A percentile compares a stretch with the other conserved stretches of the same genome.
These are phyloP conservation scores for Canavalia gladiata DNA, from an alignment of 306 rosid species.

Conservation along the genomic window DNA sequence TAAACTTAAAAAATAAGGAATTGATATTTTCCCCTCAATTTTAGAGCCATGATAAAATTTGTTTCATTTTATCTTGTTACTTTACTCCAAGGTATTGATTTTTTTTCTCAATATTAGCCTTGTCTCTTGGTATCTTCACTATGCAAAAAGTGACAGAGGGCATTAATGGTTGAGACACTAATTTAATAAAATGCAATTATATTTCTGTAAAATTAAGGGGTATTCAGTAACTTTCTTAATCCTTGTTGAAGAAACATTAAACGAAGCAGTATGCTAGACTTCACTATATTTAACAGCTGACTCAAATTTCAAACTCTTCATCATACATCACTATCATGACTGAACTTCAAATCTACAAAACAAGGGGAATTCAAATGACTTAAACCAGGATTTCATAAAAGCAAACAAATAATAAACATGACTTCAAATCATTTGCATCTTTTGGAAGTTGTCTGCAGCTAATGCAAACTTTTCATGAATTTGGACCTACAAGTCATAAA, in stretches of 20 bases:
- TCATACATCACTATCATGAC: conserved; percentile 23
- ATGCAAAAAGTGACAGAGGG: neutral
- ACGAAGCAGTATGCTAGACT: conserved; percentile 12
- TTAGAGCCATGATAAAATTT: neutral
- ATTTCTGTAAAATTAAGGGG: conserved; percentile 8
- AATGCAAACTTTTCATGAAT: conserved; percentile 43
- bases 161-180: neutral
- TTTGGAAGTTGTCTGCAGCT: conserved; percentile 28
- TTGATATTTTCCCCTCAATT: neutral
- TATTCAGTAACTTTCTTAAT: neutral
- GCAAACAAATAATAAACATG: neutral
- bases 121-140: neutral
- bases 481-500: conserved; percentile 27
- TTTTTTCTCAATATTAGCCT: neutral
- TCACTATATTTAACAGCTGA: neutral
- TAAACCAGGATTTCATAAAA: conserved; percentile 3
- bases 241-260: neutral
- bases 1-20: neutral
- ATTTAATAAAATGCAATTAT: conserved; percentile 23
- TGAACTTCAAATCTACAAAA: conserved; percentile 17
- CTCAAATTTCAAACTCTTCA: conserved; percentile 32
- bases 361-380: conserved; percentile 11
- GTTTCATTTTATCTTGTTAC: neutral
- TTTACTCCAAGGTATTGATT: neutral
- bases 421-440: conserved; percentile 9